Conservation (phyloP, 2,329 filamentous ascomycete species). For the Penicillium corylophilum region DNA sequence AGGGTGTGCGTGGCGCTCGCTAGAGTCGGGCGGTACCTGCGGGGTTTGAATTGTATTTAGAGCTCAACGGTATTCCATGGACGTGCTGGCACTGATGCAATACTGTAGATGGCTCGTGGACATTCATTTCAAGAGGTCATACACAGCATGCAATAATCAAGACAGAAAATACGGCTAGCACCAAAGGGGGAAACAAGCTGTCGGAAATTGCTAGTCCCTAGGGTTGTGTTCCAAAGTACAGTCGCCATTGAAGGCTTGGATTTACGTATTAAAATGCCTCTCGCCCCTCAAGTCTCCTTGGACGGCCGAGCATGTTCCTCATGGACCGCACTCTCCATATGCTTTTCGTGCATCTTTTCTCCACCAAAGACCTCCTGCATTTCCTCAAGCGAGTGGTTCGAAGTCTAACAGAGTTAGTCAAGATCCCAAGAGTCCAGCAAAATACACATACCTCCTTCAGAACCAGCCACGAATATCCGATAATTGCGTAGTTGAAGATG, state of each 20-base stretch:
- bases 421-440: too few relatives aligned
- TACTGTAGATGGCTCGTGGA: not conserved
- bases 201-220: too few relatives aligned
- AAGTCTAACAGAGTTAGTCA: slow-evolving; percentile 34
- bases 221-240: not conserved
- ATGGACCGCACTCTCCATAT: slow-evolving; percentile 8
- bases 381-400: slow-evolving; percentile 46
- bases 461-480: slow-evolving; percentile 46
- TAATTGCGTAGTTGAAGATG: slow-evolving; percentile 50
- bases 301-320: slow-evolving; percentile 1
- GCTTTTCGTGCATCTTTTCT: slow-evolving; percentile 7
- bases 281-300: not conserved
- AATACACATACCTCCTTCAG: slow-evolving; percentile 36
- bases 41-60: not conserved
- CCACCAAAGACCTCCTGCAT: slow-evolving; percentile 42
- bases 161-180: too few relatives aligned
- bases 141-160: too few relatives aligned
- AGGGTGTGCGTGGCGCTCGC: slow-evolving; percentile 7
- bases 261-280: not conserved
- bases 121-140: not conserved
- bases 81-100: not conserved
- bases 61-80: not conserved
- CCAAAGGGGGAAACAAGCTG: too few relatives aligned
- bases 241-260: not conserved
- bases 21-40: not conserved